Conservation (phyloP, 1,284 basidiomycete genomes). For the Mycena sp. region DNA sequence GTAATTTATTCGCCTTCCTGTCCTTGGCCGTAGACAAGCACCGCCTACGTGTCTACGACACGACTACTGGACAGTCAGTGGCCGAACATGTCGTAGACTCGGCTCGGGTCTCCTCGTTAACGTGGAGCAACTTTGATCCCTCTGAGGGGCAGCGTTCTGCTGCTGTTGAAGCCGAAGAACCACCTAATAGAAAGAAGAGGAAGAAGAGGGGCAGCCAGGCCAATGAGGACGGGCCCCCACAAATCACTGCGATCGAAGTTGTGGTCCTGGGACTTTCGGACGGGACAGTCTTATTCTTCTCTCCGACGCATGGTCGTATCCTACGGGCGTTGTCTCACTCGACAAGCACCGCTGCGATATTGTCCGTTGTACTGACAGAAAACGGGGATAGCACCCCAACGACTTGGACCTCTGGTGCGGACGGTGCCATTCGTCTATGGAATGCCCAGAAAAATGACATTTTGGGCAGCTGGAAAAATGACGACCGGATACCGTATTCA, state of each 20-base stretch:
- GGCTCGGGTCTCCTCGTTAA: slow-evolving; percentile 62
- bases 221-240: slow-evolving; percentile 32
- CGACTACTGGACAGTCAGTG: slow-evolving; percentile 60
- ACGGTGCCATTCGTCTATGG: slow-evolving; percentile 67
- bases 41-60: slow-evolving; percentile 73
- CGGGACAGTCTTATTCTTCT: slow-evolving; percentile 65
- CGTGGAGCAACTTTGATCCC: slow-evolving; percentile 58
- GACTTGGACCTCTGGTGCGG: slow-evolving; percentile 67
- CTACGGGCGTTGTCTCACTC: slow-evolving; percentile 64
- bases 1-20: slow-evolving; percentile 69
- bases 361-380: slow-evolving; percentile 53
- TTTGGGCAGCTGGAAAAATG: slow-evolving; percentile 59
- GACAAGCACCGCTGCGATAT: slow-evolving; percentile 60
- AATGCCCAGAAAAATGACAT: slow-evolving; percentile 59
- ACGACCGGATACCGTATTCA: slow-evolving; percentile 66
- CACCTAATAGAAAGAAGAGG: slow-evolving; percentile 56
- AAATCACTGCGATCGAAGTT: slow-evolving; percentile 47
- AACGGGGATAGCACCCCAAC: slow-evolving; percentile 37
- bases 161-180: slow-evolving; percentile 33
- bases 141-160: slow-evolving; percentile 37
- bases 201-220: slow-evolving; percentile 52
- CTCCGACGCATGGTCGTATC: slow-evolving; percentile 63
- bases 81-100: slow-evolving; percentile 69
- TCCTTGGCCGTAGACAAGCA: slow-evolving; percentile 81
- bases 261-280: slow-evolving; percentile 67